Evolutionary conservation across 305 asterid species (phyloP).

Genomic region (Solanum hybrid): DNA sequence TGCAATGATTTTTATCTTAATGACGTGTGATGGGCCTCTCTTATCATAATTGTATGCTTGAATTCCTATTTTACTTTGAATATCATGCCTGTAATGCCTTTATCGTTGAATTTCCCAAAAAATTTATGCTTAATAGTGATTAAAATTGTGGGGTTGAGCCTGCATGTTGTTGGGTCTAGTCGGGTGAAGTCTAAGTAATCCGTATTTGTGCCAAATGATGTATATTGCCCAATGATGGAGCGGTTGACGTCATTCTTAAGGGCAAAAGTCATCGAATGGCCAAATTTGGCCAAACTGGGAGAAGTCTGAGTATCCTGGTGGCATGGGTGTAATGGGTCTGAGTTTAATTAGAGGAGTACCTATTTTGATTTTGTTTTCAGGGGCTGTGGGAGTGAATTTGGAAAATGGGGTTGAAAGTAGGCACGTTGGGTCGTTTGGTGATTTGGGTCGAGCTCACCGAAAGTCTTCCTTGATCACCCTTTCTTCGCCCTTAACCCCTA

Average conservation of each 20-base stretch:
- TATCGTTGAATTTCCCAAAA: too few relatives aligned
- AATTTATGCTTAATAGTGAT: too few relatives aligned
- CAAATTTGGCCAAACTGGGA: background rate
- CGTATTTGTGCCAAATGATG: background rate
- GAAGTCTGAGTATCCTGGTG: background rate
- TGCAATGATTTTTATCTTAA: background rate
- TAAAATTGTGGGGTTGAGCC: background rate
- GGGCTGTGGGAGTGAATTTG: background rate
- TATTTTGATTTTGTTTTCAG: too few relatives aligned
- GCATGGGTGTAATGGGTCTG: background rate
- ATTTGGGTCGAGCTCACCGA: background rate
- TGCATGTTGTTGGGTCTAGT: background rate
- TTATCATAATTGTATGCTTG: background rate
- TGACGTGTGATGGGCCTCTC: background rate
- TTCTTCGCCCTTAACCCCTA: background rate
- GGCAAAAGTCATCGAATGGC: background rate
- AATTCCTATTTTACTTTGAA: background rate
- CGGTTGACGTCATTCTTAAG: background rate
- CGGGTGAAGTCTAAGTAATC: background rate
- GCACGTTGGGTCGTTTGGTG: background rate
- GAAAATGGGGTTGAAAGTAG: background rate
- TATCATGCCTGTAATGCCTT: background rate
- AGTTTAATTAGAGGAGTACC: background rate
- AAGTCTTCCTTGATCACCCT: background rate
- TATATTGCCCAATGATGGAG: background rate